Base-by-base conservation (phyloP, 257 asterid species). In the Scutellaria minor region DNA sequence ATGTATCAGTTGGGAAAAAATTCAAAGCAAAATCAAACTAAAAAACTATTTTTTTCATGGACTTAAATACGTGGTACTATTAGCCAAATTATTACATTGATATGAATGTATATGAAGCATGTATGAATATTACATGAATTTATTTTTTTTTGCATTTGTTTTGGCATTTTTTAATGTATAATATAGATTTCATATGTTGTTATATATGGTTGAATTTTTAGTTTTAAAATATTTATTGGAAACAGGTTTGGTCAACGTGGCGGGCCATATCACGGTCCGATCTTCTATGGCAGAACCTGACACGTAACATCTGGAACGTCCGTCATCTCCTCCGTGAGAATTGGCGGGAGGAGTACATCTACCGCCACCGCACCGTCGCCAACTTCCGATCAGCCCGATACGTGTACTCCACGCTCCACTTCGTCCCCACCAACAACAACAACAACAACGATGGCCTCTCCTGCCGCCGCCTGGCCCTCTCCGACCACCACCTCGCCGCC, bases 221-320 rank as follows among this genome's bases (percentile, higher is more conserved):
- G 2, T 53, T 27, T 11, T 0, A 35, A 12, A 44, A 20, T 20
- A 3, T 46, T 6, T 10, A 64, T 7, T 24, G 27, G 10, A 52
- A 4, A n/a, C 75, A 89, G 98, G 98, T 93, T 2, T 93, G 96
- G 75, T 85, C 97, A 2, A 90, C 97, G 20, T 93, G 98, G 98
- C 84, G 89, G 48, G 90, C 96, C 24, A 84, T 90, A 68, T 93
- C 98, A 0, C 84, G 83, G 1, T 93, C 98, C 9, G 95, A 90
- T 18, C 90, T 89, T 27, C 80, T 93, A n/a, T 93, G 98, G 98
- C 90, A 79, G 68, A 93, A 87, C 80, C 83, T 90, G 24, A 79
- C 95, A 1, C 77, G 83, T 20, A 82, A 24, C 6, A 64, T 93
- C 24, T 93, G 98, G 98, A 87, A 81, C 69, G 64, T 85, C n/a